Base-by-base conservation (phyloP, 192 early-diverging fungal species). In the Entomortierella lignicola region DNA sequence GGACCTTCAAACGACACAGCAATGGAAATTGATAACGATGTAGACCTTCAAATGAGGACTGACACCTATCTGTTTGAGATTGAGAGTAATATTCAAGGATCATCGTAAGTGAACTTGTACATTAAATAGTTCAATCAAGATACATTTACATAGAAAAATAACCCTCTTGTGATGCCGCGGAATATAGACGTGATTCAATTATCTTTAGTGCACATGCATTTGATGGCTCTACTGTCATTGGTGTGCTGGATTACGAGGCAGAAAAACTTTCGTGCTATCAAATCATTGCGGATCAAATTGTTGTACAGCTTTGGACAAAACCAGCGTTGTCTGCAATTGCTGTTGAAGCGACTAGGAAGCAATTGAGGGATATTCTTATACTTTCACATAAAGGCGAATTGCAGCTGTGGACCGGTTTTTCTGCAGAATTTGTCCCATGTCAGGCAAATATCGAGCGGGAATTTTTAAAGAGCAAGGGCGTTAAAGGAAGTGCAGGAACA, bases 271-370 rank as follows among this genome's bases (percentile, higher is more conserved):
- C 60, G 4, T 50, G 57, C 15, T 72, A 71, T 58, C 55, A 64
- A 11, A 60, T 64, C 25, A 30, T 67, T 29, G 60, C 26, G 29
- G 39, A 58, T 30, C 53, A 65, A 51, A 55, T 72, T 26, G 37
- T 43, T 12, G n/a, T 60, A 5, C 63, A 58, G 8, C 59, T 79
- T 37, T 84, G 70, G 71, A 60, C 72, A 41, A 41, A 43, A 25
- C 69, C 74, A 0, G 85, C 68, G 23, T 43, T 75, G n/a, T 84
- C 79, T 26, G 86, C 87, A 3, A 54, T 81, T 4, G 67, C 79
- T 11, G 48, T 86, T 18, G 60, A 61, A 20, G 79, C 72, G 58
- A 88, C 84, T 21, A 59, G 85, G 25, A 25, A 23, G 8, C 47
- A 70, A 6, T 52, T 65, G 18, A 42, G 56, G 21, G 87, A 89